phyloP scores from a whole-genome alignment of 2,329 filamentous ascomycete species.

The Fusarium sp. region DNA sequence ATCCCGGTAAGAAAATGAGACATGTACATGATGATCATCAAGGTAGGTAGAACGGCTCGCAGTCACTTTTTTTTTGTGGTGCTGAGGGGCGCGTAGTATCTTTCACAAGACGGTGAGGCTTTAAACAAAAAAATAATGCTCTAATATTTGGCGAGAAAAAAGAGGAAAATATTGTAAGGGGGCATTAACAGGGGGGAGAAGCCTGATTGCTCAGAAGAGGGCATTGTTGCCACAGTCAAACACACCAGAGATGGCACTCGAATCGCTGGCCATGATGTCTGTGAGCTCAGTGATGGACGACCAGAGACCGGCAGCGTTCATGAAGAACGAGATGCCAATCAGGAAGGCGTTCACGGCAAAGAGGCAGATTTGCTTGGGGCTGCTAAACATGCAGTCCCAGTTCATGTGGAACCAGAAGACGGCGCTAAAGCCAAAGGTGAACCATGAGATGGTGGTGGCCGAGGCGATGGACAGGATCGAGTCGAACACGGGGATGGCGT shows the following conservation, averaged over 20 bases:
- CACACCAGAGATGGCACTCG: slow-evolving; percentile 43
- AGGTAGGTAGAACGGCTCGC: slow-evolving; percentile 30
- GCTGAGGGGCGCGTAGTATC: slow-evolving; percentile 22
- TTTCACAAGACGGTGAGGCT: slow-evolving; percentile 21
- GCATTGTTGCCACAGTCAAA: slow-evolving; percentile 49
- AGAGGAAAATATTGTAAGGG: slow-evolving; percentile 26
- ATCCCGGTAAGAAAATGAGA: slow-evolving; percentile 31
- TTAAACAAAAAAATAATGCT: slow-evolving; percentile 12
- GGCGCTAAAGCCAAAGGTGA: slow-evolving; percentile 49
- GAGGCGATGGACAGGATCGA: slow-evolving; percentile 50
- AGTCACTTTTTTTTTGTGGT: slow-evolving; percentile 10
- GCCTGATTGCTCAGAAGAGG: slow-evolving; percentile 43
- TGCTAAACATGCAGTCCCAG: slow-evolving; percentile 45
- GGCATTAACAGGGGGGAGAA: slow-evolving; percentile 13
- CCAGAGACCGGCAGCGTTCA: slow-evolving; percentile 50
- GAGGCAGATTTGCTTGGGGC: slow-evolving; percentile 44
- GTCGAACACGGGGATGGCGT: slow-evolving; percentile 51
- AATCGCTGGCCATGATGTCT: slow-evolving; percentile 44
- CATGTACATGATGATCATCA: slow-evolving; percentile 34
- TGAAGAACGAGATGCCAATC: slow-evolving; percentile 47
- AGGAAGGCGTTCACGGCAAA: slow-evolving; percentile 45
- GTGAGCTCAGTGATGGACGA: slow-evolving; percentile 46
- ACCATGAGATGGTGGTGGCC: slow-evolving; percentile 50
- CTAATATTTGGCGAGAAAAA: slow-evolving; percentile 18
- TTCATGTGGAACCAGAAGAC: slow-evolving; percentile 51